phyloP scores from a whole-genome alignment of 1,139 yeast genomes.

The Geotrichum phurueaensis region DNA sequence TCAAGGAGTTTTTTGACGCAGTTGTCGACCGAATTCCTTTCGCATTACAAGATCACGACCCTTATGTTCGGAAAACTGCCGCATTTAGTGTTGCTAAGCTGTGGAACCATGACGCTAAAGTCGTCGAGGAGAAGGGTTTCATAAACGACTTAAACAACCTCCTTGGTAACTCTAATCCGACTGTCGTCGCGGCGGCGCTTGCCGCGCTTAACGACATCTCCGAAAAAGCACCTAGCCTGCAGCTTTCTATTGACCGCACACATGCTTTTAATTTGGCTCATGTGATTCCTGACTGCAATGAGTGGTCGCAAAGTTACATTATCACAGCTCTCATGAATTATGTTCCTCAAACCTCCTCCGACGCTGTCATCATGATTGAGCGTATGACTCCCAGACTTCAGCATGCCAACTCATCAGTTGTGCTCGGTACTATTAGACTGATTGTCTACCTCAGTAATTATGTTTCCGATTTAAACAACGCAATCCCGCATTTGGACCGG shows the following conservation, averaged over 20 bases:
- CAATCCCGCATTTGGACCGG: conserved; percentile 50
- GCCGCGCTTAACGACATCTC: conserved; percentile 64
- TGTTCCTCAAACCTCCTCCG: conserved; percentile 63
- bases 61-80: conserved; percentile 63
- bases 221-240: conserved; percentile 47
- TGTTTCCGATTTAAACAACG: conserved; percentile 38
- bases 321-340: conserved; percentile 61
- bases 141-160: conserved; percentile 53
- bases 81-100: conserved; percentile 65
- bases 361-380: conserved; percentile 63
- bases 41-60: conserved; percentile 48
- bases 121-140: conserved; percentile 45
- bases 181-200: conserved; percentile 67
- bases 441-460: conserved; percentile 71
- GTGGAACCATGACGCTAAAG: conserved; percentile 50
- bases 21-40: conserved; percentile 38
- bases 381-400: conserved; percentile 67
- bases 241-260: conserved; percentile 49
- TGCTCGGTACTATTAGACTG: conserved; percentile 66
- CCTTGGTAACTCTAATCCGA: conserved; percentile 49
- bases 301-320: conserved; percentile 76
- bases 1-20: conserved; percentile 47
- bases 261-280: conserved; percentile 52
- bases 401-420: conserved; percentile 79
- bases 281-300: conserved; percentile 53